Conservation (phyloP, 2,329 filamentous ascomycete genomes). For the Fusarium sp. region DNA sequence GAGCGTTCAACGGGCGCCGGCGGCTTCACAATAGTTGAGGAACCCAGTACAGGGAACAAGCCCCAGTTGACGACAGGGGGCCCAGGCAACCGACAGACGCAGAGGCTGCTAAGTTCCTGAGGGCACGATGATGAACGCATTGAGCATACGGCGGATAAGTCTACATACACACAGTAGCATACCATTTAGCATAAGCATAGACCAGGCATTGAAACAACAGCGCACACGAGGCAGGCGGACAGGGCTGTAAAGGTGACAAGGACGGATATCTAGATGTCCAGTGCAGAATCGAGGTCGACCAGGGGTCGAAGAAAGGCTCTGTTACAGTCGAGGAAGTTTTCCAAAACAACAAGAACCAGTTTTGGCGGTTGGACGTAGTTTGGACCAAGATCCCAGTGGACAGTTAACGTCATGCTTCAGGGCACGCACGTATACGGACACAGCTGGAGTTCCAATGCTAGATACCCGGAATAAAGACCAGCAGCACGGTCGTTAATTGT, state of each 20-base stretch:
- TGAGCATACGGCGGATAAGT: slow-evolving; percentile 9
- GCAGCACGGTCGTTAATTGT: slow-evolving; percentile 21
- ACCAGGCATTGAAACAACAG: slow-evolving; percentile 32
- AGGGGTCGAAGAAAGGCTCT: slow-evolving; percentile 33
- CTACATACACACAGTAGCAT: slow-evolving; percentile 6
- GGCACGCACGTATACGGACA: background rate
- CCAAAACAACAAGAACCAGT: slow-evolving; percentile 33
- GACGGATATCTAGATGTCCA: slow-evolving; percentile 9
- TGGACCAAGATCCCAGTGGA: slow-evolving; percentile 18
- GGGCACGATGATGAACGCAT: slow-evolving; percentile 13
- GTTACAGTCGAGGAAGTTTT: slow-evolving; percentile 33
- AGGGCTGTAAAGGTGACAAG: slow-evolving; percentile 20
- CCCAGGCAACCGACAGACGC: slow-evolving; percentile 25
- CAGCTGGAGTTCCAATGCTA: slow-evolving; percentile 19
- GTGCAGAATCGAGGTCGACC: slow-evolving; percentile 8
- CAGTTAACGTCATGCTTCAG: slow-evolving; percentile 38
- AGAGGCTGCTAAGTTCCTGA: slow-evolving; percentile 28
- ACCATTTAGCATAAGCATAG: slow-evolving; percentile 26
- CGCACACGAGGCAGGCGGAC: slow-evolving; percentile 14
- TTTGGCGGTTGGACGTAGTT: slow-evolving; percentile 16
- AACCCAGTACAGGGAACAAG: slow-evolving; percentile 15
- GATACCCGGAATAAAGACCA: slow-evolving; percentile 17
- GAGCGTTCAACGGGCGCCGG: slow-evolving; percentile 19
- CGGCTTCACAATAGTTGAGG: slow-evolving; percentile 33
- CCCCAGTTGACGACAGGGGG: slow-evolving; percentile 9